These are phyloP conservation scores for Malassezia globosa DNA, from an alignment of 1,284 basidiomycete genomes.

Conservation along the genomic window DNA sequence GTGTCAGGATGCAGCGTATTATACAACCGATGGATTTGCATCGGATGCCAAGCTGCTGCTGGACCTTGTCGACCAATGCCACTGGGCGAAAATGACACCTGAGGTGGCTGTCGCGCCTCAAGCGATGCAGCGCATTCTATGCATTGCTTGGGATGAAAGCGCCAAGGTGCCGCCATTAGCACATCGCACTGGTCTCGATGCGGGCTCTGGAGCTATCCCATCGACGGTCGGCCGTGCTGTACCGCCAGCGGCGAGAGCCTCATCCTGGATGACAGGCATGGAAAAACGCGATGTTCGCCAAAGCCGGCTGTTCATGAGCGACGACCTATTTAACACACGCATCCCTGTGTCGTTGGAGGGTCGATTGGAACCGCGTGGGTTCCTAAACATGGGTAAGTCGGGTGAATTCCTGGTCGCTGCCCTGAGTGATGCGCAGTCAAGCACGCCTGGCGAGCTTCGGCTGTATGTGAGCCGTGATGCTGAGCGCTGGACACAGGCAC, in stretches of 20 bases:
- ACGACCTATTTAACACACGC: conserved; percentile 36
- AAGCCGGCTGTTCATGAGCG: conserved; percentile 32
- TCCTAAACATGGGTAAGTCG: conserved; percentile 36
- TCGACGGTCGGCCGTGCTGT: no score
- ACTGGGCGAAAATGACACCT: conserved; percentile 38
- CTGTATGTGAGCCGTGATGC: conserved; percentile 38
- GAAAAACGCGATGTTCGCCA: neutral
- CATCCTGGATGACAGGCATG: neutral
- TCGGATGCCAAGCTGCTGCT: conserved; percentile 25
- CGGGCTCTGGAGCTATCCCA: no score
- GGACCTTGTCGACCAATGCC: conserved; percentile 37
- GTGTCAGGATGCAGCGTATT: conserved; percentile 48
- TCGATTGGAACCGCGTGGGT: conserved; percentile 33
- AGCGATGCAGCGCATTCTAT: conserved; percentile 33
- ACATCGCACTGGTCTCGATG: neutral
- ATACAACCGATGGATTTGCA: conserved; percentile 38
- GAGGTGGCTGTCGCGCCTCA: conserved; percentile 23
- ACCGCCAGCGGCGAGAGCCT: neutral
- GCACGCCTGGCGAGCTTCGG: conserved; percentile 28
- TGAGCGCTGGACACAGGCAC: conserved; percentile 32
- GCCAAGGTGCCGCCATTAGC: neutral
- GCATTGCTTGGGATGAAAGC: conserved; percentile 40
- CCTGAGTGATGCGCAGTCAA: conserved; percentile 26
- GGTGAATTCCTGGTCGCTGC: conserved; percentile 39
- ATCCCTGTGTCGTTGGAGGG: conserved; percentile 32